A percentile compares a stretch with the other conserved stretches of the same genome.
phyloP scores from a whole-genome alignment of 352 stramenopile genomes.

The Pythium inflatum region DNA sequence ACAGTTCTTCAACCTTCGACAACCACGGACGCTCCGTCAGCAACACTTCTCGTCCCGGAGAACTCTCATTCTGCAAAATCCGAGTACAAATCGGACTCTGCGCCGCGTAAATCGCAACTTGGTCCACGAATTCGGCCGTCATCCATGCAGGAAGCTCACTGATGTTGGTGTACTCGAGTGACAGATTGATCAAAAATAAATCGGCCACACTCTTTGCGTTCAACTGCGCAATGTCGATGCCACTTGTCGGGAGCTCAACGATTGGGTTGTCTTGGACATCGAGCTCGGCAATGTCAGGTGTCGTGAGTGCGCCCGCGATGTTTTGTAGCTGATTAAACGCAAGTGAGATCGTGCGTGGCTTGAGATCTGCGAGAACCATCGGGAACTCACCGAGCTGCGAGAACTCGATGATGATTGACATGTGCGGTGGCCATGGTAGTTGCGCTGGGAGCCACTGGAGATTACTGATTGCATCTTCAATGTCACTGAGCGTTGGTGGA shows the following conservation, averaged over 20 bases:
- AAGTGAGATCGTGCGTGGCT: conserved; percentile 1
- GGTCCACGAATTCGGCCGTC: not conserved
- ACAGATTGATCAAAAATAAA: not conserved
- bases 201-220: too few relatives aligned
- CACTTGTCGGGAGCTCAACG: not conserved
- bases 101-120: not conserved
- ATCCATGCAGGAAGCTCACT: conserved; percentile 6
- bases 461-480: conserved; percentile 9
- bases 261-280: conserved; percentile 2
- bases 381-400: conserved; percentile 2
- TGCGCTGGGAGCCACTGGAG: not conserved
- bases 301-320: too few relatives aligned
- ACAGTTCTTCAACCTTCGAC: not conserved
- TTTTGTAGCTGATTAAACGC: not conserved
- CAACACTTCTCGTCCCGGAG: not conserved
- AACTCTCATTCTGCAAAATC: conserved; percentile 7
- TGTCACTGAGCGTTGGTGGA: not conserved
- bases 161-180: conserved; percentile 13
- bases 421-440: conserved; percentile 3
- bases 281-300: not conserved
- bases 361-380: not conserved
- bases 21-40: conserved; percentile 8
- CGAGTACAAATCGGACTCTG: not conserved
- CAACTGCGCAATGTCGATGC: not conserved
- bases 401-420: not conserved